Evolutionary conservation across 495 filamentous ascomycete species (phyloP).

Genomic region (Apodospora peruviana): DNA sequence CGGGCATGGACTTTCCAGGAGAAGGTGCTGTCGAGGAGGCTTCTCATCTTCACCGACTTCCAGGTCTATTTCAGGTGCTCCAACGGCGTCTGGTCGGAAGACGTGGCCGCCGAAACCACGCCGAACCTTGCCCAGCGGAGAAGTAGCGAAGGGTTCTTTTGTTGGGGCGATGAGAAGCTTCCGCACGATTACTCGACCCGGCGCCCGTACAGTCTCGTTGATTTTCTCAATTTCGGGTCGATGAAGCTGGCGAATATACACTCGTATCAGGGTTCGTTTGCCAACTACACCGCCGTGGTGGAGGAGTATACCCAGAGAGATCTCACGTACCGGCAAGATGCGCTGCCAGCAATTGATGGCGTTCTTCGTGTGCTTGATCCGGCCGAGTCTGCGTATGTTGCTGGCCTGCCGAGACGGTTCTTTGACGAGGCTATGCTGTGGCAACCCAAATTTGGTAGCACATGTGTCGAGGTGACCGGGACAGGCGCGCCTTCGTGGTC

Average conservation of each 20-base stretch:
- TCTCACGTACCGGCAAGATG: constrained; percentile 1
- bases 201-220: constrained; percentile 1
- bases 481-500: constrained; percentile 3
- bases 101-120: constrained; percentile 1
- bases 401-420: neutral
- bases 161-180: constrained; percentile 2
- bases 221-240: constrained; percentile 2
- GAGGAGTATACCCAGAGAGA: constrained; percentile 5
- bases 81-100: constrained; percentile 1
- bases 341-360: constrained; percentile 3
- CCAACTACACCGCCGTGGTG: constrained; percentile 10
- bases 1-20: constrained; percentile 39
- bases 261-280: constrained; percentile 3
- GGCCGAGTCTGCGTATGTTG: neutral
- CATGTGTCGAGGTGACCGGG: neutral
- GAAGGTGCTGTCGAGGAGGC: constrained; percentile 24
- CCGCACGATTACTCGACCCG: constrained; percentile 3
- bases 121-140: neutral
- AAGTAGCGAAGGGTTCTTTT: constrained; percentile 8
- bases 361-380: neutral
- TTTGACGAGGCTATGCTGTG: constrained; percentile 3
- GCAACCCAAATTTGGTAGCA: neutral
- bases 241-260: neutral
- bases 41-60: constrained; percentile 22
- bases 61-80: constrained; percentile 27